Evolutionary conservation across 2,329 filamentous ascomycete species (phyloP).

Genomic region (Penicillium sp.): DNA sequence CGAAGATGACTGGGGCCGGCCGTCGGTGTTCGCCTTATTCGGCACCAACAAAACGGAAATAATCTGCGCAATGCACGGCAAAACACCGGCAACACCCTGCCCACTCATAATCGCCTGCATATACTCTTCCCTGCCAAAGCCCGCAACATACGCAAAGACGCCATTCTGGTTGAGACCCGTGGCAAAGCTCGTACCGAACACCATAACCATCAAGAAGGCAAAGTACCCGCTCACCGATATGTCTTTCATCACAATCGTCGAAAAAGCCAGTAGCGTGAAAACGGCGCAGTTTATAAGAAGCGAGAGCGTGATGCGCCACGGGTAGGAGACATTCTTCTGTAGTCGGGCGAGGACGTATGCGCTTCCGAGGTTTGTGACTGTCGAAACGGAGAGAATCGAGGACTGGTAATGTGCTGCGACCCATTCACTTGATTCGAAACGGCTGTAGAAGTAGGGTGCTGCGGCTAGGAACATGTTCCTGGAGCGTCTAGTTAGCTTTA

Average conservation of each 20-base stretch:
- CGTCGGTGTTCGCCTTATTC: constrained; percentile 34
- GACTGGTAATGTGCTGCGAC: constrained; percentile 83
- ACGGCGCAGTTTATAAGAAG: constrained; percentile 73
- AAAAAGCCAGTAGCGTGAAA: constrained; percentile 76
- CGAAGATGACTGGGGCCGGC: constrained; percentile 51
- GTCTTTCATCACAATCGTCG: constrained; percentile 67
- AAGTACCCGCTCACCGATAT: constrained; percentile 69
- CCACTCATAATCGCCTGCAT: constrained; percentile 96
- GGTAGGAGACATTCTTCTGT: constrained; percentile 81
- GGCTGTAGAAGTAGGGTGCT: constrained; percentile 84
- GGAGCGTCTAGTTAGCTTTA: constrained; percentile 2
- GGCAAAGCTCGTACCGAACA: constrained; percentile 73
- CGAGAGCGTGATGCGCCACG: constrained; percentile 75
- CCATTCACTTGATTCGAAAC: constrained; percentile 69
- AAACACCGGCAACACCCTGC: constrained; percentile 85
- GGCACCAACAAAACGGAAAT: constrained; percentile 71
- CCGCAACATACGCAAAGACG: constrained; percentile 83
- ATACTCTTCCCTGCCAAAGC: constrained; percentile 82
- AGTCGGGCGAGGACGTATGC: constrained; percentile 76
- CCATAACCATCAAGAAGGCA: constrained; percentile 76
- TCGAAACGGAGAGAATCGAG: constrained; percentile 82
- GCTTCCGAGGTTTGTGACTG: constrained; percentile 72
- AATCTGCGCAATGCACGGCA: constrained; percentile 86
- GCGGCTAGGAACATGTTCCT: constrained; percentile 98
- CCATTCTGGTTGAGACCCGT: constrained; percentile 91